phyloP scores from a whole-genome alignment of 2,329 filamentous ascomycete genomes.

The Aspergillus sp. region DNA sequence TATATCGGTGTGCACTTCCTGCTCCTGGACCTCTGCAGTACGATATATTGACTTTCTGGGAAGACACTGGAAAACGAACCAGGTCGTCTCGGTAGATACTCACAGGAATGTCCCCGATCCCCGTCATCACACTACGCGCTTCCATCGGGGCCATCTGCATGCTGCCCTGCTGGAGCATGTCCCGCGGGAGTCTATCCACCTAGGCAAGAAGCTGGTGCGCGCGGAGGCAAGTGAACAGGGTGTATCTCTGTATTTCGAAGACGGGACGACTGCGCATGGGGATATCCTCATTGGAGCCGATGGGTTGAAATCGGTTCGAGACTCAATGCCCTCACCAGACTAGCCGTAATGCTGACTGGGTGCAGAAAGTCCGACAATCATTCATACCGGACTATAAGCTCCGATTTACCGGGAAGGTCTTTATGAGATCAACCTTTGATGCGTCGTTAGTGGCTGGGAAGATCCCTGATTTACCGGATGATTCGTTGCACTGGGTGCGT shows the following conservation, averaged over 20 bases:
- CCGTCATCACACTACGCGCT: constrained; percentile 46
- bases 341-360: too few relatives aligned
- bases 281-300: constrained; percentile 55
- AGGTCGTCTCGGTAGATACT: constrained; percentile 45
- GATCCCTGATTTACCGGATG: constrained; percentile 39
- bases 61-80: constrained; percentile 46
- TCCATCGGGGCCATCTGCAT: constrained; percentile 52
- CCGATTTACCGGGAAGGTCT: constrained; percentile 46
- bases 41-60: not conserved
- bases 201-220: constrained; percentile 43
- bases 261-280: constrained; percentile 45
- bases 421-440: constrained; percentile 49
- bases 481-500: constrained; percentile 43
- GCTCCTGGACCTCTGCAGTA: not conserved
- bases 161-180: constrained; percentile 49
- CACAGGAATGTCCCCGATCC: constrained; percentile 27
- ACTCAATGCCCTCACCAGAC: too few relatives aligned
- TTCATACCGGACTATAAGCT: constrained; percentile 45
- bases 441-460: constrained; percentile 37
- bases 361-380: constrained; percentile 31
- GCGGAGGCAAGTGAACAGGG: constrained; percentile 34
- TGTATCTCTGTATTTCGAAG: constrained; percentile 46
- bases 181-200: constrained; percentile 42
- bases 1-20: constrained; percentile 41
- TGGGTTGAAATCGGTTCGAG: constrained; percentile 50